phyloP scores from a whole-genome alignment of 2,329 filamentous ascomycete species.

The Chlorencoelia australis region DNA sequence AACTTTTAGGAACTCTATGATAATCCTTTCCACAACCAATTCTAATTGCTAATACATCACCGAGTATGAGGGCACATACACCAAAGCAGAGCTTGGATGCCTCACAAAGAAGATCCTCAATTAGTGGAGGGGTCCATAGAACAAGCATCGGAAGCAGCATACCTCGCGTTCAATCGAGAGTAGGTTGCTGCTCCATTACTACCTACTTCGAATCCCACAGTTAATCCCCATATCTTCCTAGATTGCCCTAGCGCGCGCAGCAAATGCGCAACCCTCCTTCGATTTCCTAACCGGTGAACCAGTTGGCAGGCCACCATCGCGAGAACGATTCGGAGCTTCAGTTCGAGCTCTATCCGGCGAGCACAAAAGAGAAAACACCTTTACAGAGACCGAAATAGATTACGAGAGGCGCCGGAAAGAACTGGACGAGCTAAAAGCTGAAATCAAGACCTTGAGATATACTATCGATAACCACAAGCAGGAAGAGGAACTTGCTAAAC shows the following conservation, averaged over 20 bases:
- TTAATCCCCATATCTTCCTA: conserved; percentile 11
- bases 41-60: too few species aligned
- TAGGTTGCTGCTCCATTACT: conserved; percentile 9
- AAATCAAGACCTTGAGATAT: conserved; percentile 80
- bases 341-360: conserved; percentile 49
- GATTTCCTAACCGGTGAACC: conserved; percentile 47
- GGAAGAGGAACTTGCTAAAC: conserved; percentile 68
- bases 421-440: conserved; percentile 77
- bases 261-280: conserved; percentile 43
- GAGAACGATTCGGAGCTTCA: conserved; percentile 18
- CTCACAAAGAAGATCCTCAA: conserved; percentile 19
- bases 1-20: too few species aligned
- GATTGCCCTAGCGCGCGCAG: conserved; percentile 39
- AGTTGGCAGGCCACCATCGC: conserved; percentile 24
- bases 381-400: conserved; percentile 28
- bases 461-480: conserved; percentile 80
- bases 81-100: conserved; percentile 18
- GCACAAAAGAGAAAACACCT: conserved; percentile 41
- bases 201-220: background rate
- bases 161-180: conserved; percentile 23
- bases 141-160: conserved; percentile 24
- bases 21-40: too few species aligned
- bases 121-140: conserved; percentile 15
- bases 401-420: conserved; percentile 17
- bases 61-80: conserved; percentile 24